These are phyloP conservation scores for Ceratopteris richardii DNA, from an alignment of 75 land plant species.

Conservation along the genomic window DNA sequence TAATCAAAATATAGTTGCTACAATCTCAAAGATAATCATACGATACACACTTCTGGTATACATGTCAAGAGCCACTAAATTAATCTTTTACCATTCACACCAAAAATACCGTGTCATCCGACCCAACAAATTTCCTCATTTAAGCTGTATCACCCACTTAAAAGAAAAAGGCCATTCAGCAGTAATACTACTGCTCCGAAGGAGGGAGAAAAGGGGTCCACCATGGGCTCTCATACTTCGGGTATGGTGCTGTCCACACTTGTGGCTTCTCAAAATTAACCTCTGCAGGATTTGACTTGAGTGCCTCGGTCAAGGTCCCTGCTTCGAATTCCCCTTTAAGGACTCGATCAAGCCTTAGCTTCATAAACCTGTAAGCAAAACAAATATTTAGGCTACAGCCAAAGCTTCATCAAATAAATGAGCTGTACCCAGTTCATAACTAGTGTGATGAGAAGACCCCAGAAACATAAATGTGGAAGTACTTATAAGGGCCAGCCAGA, in stretches of 20 bases:
- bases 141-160: too few relatives aligned
- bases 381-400: not conserved
- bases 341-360: constrained; percentile 82
- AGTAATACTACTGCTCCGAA: not conserved
- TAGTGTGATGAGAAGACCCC: too few relatives aligned
- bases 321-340: constrained; percentile 58
- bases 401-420: not conserved
- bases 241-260: constrained; percentile 67
- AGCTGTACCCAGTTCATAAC: too few relatives aligned
- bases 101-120: too few relatives aligned
- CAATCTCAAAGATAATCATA: too few relatives aligned
- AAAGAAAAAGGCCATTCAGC: too few relatives aligned
- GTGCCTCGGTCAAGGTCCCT: constrained; percentile 49
- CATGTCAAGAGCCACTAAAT: too few relatives aligned
- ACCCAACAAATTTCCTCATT: too few relatives aligned
- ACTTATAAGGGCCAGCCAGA: not conserved
- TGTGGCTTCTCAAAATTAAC: constrained; percentile 51
- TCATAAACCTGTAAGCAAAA: constrained; percentile 63
- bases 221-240: constrained; percentile 66
- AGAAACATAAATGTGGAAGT: not conserved
- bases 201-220: constrained; percentile 60
- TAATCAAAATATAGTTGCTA: too few relatives aligned
- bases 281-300: constrained; percentile 38
- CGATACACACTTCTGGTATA: too few relatives aligned
- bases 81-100: too few relatives aligned